These are phyloP conservation scores for Neofusicoccum sp. DNA, from an alignment of 2,329 filamentous ascomycete species.

Conservation along the genomic window DNA sequence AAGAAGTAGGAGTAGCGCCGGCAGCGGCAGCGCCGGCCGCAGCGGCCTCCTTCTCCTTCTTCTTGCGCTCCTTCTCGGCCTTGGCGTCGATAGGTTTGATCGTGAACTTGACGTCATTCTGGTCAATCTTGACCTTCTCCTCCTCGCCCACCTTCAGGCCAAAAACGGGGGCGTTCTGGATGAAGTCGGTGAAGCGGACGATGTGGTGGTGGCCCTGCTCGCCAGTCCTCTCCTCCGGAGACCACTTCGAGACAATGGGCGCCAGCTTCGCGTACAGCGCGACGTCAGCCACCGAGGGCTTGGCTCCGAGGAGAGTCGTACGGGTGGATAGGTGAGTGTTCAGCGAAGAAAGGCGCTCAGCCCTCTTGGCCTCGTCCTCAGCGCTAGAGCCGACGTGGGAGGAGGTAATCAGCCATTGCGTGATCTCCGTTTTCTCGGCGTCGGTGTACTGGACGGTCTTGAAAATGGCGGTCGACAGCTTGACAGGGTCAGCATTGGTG, in stretches of 20 bases:
- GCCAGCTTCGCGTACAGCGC: conserved; percentile 78
- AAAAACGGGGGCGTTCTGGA: conserved; percentile 79
- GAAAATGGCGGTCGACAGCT: conserved; percentile 62
- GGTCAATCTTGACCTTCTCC: conserved; percentile 77
- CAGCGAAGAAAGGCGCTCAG: conserved; percentile 71
- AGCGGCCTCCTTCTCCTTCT: conserved; percentile 82
- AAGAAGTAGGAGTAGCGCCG: conserved; percentile 41
- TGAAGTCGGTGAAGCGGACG: conserved; percentile 87
- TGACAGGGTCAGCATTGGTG: conserved; percentile 37
- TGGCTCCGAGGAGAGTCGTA: conserved; percentile 83
- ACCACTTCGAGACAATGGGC: conserved; percentile 75
- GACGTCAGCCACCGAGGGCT: conserved; percentile 84
- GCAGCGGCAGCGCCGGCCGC: conserved; percentile 54
- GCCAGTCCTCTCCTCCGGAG: conserved; percentile 81
- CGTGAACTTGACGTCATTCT: conserved; percentile 77
- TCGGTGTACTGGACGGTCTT: conserved; percentile 68
- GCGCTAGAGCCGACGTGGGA: conserved; percentile 63
- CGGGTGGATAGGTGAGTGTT: conserved; percentile 86
- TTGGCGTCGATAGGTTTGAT: conserved; percentile 88
- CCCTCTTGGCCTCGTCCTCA: conserved; percentile 56
- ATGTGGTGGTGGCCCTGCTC: conserved; percentile 87
- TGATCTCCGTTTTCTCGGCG: conserved; percentile 80
- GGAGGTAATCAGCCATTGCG: conserved; percentile 81
- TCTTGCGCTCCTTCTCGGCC: conserved; percentile 93
- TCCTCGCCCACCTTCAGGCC: conserved; percentile 66